These are phyloP conservation scores for Priceomyces medius DNA, from an alignment of 805 yeast species.

Conservation along the genomic window DNA sequence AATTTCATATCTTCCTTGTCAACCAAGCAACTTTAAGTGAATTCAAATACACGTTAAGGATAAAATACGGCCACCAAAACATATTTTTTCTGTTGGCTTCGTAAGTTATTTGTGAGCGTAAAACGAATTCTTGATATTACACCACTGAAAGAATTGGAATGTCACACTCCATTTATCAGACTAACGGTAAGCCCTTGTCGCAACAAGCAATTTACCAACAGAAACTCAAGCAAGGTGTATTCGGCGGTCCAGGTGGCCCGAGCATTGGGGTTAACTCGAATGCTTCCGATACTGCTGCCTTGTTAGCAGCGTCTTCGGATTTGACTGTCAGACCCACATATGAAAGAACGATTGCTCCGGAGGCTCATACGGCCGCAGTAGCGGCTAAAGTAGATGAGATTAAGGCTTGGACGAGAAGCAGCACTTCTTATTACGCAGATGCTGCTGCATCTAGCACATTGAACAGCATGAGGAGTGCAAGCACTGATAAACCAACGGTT, in stretches of 20 bases:
- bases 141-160: constrained; percentile 13
- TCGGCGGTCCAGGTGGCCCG: constrained; percentile 47
- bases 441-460: constrained; percentile 45
- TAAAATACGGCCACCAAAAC: not conserved
- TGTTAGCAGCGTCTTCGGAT: constrained; percentile 67
- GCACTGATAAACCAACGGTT: constrained; percentile 31
- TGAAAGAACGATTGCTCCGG: constrained; percentile 57
- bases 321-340: constrained; percentile 60
- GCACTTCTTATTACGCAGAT: constrained; percentile 46
- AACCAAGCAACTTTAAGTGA: not conserved
- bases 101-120: not conserved
- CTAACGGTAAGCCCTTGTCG: constrained; percentile 68
- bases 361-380: constrained; percentile 66
- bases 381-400: constrained; percentile 45
- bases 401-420: constrained; percentile 48
- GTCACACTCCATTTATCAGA: constrained; percentile 57
- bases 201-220: constrained; percentile 76
- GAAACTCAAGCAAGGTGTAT: constrained; percentile 66
- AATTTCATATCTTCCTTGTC: constrained; percentile 2
- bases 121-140: not conserved
- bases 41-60: not conserved
- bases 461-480: constrained; percentile 8
- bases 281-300: constrained; percentile 76
- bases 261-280: constrained; percentile 63
- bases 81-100: not conserved